Percentiles rank a stretch among this genome's conserved stretches.
phyloP scores from a whole-genome alignment of 1,139 yeast species.

The Taphrina sp. region DNA sequence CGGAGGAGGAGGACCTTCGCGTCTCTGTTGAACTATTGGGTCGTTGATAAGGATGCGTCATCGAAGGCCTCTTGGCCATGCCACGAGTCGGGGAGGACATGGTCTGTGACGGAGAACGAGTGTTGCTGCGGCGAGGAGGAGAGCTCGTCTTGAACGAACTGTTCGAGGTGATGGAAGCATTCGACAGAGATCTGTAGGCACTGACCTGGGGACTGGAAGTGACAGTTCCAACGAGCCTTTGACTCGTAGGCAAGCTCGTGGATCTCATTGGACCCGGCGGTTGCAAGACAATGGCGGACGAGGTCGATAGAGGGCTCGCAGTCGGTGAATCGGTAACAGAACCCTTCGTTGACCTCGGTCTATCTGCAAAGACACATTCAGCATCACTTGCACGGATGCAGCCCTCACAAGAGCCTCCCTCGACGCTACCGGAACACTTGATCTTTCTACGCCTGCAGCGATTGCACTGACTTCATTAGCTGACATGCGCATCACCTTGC shows the following conservation, averaged over 20 bases:
- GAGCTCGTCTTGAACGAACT: neutral
- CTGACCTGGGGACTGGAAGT: neutral
- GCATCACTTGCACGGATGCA: slow-evolving; percentile 20
- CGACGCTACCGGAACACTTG: slow-evolving; percentile 28
- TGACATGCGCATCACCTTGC: neutral
- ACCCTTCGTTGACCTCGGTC: slow-evolving; percentile 4
- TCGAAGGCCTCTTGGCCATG: neutral
- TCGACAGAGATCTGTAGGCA: neutral
- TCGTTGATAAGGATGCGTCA: slow-evolving; percentile 26
- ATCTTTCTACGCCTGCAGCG: slow-evolving; percentile 26
- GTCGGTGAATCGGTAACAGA: neutral
- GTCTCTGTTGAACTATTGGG: neutral
- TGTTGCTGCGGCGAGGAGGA: neutral
- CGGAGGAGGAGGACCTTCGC: slow-evolving; percentile 12
- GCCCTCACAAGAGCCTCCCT: slow-evolving; percentile 25
- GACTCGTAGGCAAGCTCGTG: neutral
- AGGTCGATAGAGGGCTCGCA: neutral
- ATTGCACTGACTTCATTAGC: slow-evolving; percentile 9
- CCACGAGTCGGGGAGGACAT: neutral
- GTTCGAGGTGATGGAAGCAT: neutral
- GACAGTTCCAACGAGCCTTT: no score
- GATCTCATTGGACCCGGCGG: neutral
- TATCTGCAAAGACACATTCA: slow-evolving; percentile 30
- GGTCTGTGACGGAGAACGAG: neutral
- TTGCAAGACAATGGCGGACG: slow-evolving; percentile 1